Evolutionary conservation across 306 rosid species (phyloP), one percentile per base, ranked within the genome.

Genomic region (Prunus mongolica): DNA sequence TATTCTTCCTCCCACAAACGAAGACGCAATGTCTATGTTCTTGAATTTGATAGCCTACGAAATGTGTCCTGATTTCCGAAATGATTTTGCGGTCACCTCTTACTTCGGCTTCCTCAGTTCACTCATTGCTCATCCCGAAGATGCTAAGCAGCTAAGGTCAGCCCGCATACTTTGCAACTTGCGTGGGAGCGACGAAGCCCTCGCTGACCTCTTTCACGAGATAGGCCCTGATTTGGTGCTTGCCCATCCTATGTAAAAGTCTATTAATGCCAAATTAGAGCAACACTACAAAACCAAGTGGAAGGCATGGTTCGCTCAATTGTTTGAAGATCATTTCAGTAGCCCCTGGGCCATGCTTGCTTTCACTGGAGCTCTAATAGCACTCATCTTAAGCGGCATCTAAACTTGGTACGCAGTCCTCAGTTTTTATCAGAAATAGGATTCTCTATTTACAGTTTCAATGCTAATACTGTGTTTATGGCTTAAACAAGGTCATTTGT

Each of bases 31-130:
- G 12, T 27, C 78, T 0, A 65, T 52, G 16, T 65, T 81, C 38
- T 18, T 76, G 27, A 86, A 83, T 58, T 46, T 81, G 65, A 79
- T 79, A 14, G 88, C 88, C 27, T 81, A 78, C 14, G 86, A 85
- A 27, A 80, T 82, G 87, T 80, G 88, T 46, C 85, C 84, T 0
- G 89, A 79, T 72, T 72, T 78, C 63, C 0, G 4, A 11, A 82
- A 84, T 5, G 34, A 86, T 27, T 57, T n/a, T 6, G 16, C 15
- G 30, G 63, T 57, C 2, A 57, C 63, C 63, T 57, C 63, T 57
- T 57, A 57, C 63, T 3, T 57, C 0, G 0, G 60, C 7, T 80
- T 88, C 47, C 15, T 88, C 1, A 82, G 71, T 73, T 73, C 84
- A 0, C 82, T 88, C 27, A 82, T 86, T 9, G 84, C 82, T 80